Evolutionary conservation across 768 basidiomycete genomes (phyloP), one percentile per base, ranked within the genome.

Genomic region (Podaxis sp.): DNA sequence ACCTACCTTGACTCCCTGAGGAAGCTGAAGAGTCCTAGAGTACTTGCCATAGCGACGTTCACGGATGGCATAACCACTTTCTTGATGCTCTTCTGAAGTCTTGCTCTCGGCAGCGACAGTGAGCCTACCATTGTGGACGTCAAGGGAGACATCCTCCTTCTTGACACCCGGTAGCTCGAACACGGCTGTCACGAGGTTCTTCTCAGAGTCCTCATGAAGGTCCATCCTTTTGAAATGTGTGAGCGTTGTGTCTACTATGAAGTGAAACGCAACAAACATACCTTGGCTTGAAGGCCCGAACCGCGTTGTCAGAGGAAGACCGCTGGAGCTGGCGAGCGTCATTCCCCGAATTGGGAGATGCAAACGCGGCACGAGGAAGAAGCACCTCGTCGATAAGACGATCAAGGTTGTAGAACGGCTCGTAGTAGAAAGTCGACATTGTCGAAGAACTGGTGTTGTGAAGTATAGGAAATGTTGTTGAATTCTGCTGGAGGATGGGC

Each of bases 101-200:
- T 71, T 76, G 24, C 67, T 74, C 72, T 87, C 81, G 9, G 83
- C 86, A 2, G 83, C 80, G 53, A 88, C 68, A 50, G 71, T 80
- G 55, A 88, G 79, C 2, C 76, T 72, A 62, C 80, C 79, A 63
- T 81, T 76, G 62, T 80, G 77, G 7, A 85, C 66, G 59, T 86
- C 84, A 65, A 88, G 79, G 54, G 72, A 71, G 53, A 87, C 74
- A 63, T 85, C 72, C 51, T 84, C 80, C 36, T 81, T 79, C 59
- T 73, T 73, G 41, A 86, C 29, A 19, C 85, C 85, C 0, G 87
- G 85, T 6, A 88, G 72, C 65, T 88, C 86, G 67, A 87, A 85
- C 6, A 76, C 71, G 46, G 85, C 85, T 0, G 81, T 83, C 41
- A 87, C 80, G 40, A 74, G 67, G 66, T 84, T 83, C 24, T 70